A percentile compares a stretch with the other conserved stretches of the same genome.
These are phyloP conservation scores for Fusarium torreyae DNA, from an alignment of 2,329 filamentous ascomycete genomes.

Conservation along the genomic window DNA sequence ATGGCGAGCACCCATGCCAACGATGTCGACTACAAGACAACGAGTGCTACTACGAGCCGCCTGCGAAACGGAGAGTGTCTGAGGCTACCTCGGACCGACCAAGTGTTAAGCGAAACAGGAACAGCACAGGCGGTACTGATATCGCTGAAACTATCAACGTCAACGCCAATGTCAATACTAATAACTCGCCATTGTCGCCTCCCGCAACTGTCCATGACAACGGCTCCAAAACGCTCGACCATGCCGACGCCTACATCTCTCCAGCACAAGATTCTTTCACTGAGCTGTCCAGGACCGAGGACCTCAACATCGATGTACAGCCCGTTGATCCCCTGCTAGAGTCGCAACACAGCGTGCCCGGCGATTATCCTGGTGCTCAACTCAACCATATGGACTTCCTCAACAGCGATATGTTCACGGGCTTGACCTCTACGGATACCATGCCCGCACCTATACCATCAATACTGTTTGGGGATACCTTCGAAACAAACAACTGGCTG, in stretches of 20 bases:
- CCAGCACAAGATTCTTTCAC: not conserved
- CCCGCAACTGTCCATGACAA: slow-evolving; percentile 6
- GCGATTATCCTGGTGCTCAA: not conserved
- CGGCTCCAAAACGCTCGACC: not conserved
- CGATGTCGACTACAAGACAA: slow-evolving; percentile 14
- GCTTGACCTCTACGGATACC: not conserved
- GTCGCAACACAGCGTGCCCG: not conserved
- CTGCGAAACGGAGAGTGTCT: slow-evolving; percentile 14
- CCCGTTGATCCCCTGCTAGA: slow-evolving; percentile 1
- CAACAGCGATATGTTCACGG: not conserved
- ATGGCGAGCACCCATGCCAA: not conserved
- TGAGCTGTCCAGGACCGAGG: not conserved
- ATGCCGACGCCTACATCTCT: not conserved
- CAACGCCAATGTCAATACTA: not conserved
- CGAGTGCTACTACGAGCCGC: slow-evolving; percentile 13
- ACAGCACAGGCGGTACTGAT: fast-evolving
- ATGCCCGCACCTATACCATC: not conserved
- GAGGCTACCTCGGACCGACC: not conserved
- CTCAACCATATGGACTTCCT: not conserved
- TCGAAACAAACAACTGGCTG: not conserved
- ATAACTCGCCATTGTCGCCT: slow-evolving; percentile 3
- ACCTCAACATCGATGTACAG: not conserved
- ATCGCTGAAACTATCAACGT: not conserved
- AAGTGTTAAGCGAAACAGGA: not conserved
- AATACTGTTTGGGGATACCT: not conserved